These are phyloP conservation scores for Aspergillus sclerotialis DNA, from an alignment of 2,329 filamentous ascomycete species.

Conservation along the genomic window DNA sequence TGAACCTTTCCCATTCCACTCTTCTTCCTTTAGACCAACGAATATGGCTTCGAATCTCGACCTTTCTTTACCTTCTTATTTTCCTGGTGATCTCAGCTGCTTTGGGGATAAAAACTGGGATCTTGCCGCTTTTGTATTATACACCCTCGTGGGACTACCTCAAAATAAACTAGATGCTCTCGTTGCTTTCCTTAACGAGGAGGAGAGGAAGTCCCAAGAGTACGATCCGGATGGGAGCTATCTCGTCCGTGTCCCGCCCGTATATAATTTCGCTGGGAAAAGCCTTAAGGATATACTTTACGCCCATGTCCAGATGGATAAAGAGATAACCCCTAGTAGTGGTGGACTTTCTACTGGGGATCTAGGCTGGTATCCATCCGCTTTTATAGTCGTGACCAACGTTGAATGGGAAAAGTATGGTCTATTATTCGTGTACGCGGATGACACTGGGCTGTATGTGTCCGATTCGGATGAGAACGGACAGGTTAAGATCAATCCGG, in stretches of 20 bases:
- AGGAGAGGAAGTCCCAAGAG: background rate
- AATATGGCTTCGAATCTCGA: no score
- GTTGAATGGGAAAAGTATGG: slow-evolving; percentile 3
- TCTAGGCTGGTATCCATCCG: slow-evolving; percentile 3
- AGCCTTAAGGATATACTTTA: slow-evolving; percentile 2
- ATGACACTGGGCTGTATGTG: no score
- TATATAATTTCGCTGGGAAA: slow-evolving; percentile 1
- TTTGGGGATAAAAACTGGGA: slow-evolving; percentile 3
- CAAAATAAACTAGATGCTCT: background rate
- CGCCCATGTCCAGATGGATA: slow-evolving; percentile 3
- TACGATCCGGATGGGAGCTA: background rate
- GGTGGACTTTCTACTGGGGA: background rate
- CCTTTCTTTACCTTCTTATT: slow-evolving; percentile 3
- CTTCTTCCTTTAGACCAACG: no score
- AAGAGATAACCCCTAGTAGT: slow-evolving; percentile 1
- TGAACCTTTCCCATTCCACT: no score
- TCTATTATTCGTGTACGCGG: slow-evolving; percentile 3
- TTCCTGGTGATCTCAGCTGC: slow-evolving; percentile 1
- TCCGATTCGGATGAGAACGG: no score
- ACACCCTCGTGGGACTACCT: slow-evolving; percentile 1
- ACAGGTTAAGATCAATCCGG: no score
- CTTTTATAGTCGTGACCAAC: slow-evolving; percentile 4
- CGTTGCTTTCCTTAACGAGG: background rate
- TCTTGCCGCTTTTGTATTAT: slow-evolving; percentile 3
- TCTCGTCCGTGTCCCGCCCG: slow-evolving; percentile 1